Percentiles rank a stretch among this genome's conserved stretches.
These are phyloP conservation scores for Ensete glaucum DNA, from an alignment of 176 grass and related monocot genomes.

Conservation along the genomic window DNA sequence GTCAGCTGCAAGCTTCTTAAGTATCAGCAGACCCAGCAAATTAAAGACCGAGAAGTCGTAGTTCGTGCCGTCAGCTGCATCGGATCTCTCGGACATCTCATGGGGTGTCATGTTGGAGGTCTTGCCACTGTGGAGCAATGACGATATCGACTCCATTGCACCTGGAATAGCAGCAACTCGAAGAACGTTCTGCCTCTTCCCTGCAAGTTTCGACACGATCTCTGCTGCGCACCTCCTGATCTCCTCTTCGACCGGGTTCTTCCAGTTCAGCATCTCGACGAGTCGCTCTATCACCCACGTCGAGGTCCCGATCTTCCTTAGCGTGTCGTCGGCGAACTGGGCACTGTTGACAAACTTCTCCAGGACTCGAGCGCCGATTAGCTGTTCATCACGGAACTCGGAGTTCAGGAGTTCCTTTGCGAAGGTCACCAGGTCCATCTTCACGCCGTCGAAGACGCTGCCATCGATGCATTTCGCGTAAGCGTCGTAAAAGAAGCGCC, in stretches of 20 bases:
- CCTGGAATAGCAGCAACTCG: conserved; percentile 41
- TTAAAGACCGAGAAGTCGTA: conserved; percentile 42
- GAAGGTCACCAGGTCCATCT: conserved; percentile 38
- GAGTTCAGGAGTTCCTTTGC: conserved; percentile 29
- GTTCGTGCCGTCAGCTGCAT: background rate
- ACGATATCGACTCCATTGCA: conserved; percentile 57
- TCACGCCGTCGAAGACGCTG: conserved; percentile 31
- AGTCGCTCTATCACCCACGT: conserved; percentile 23
- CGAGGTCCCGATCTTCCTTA: conserved; percentile 28
- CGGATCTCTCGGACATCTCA: background rate
- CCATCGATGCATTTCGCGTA: conserved; percentile 31
- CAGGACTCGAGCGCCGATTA: conserved; percentile 33
- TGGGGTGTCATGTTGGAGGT: background rate
- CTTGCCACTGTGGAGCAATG: conserved; percentile 33
- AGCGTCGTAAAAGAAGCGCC: conserved; percentile 34
- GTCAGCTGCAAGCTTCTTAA: conserved; percentile 44
- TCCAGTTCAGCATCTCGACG: conserved; percentile 45
- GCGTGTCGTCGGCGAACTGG: conserved; percentile 15
- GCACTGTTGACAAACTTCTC: conserved; percentile 11
- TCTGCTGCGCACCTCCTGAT: conserved; percentile 27
- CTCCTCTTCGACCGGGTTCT: conserved; percentile 12
- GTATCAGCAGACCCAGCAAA: conserved; percentile 39
- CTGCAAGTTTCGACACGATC: conserved; percentile 25
- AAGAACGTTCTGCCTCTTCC: conserved; percentile 19
- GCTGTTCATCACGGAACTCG: conserved; percentile 20